These are phyloP conservation scores for Metschnikowia borealis DNA, from an alignment of 805 yeast species.

Conservation along the genomic window DNA sequence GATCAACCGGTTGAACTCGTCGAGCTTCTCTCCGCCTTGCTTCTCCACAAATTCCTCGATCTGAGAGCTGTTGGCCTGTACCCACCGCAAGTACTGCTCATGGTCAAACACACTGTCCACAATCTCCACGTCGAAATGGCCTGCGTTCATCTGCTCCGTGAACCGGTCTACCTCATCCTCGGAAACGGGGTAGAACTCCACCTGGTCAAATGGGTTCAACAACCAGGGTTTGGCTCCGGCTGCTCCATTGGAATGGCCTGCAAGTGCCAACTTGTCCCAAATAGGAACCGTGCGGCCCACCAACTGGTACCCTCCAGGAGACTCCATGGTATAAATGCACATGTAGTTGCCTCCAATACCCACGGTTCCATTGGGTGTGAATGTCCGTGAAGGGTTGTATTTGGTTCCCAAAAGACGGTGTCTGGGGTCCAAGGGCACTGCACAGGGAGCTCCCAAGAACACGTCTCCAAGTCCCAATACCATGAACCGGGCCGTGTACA, in stretches of 20 bases:
- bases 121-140: slow-evolving; percentile 71
- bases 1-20: slow-evolving; percentile 79
- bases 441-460: slow-evolving; percentile 97
- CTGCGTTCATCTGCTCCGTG: slow-evolving; percentile 74
- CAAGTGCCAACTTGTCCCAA: slow-evolving; percentile 90
- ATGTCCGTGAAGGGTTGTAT: slow-evolving; percentile 94
- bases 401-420: slow-evolving; percentile 89
- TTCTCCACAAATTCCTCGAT: slow-evolving; percentile 62
- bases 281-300: slow-evolving; percentile 96
- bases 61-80: slow-evolving; percentile 65
- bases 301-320: slow-evolving; percentile 97
- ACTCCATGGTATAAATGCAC: slow-evolving; percentile 97
- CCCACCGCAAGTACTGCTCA: slow-evolving; percentile 71
- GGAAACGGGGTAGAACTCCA: slow-evolving; percentile 87
- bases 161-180: slow-evolving; percentile 75
- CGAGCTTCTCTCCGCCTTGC: slow-evolving; percentile 78
- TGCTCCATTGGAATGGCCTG: slow-evolving; percentile 48
- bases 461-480: slow-evolving; percentile 97
- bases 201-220: slow-evolving; percentile 86
- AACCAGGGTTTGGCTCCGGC: slow-evolving; percentile 75
- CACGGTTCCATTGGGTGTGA: slow-evolving; percentile 93
- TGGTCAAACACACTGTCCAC: slow-evolving; percentile 81
- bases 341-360: slow-evolving; percentile 98
- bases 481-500: slow-evolving; percentile 85
- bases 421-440: slow-evolving; percentile 96